Conservation (phyloP, 306 rosid species). For the Glycine soja region DNA sequence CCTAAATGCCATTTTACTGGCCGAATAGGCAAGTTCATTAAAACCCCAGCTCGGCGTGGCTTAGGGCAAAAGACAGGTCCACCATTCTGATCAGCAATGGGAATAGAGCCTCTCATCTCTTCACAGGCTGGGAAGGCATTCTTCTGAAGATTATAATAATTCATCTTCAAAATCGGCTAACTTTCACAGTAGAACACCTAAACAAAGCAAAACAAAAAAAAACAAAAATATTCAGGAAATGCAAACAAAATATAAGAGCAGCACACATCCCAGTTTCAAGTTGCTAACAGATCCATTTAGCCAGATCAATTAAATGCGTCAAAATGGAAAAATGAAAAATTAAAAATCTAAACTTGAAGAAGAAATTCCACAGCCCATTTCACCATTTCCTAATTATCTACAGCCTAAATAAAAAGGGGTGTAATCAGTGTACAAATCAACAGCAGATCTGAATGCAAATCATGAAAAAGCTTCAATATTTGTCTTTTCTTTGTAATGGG, state of each 20-base stretch:
- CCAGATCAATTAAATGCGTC: slow-evolving; percentile 2
- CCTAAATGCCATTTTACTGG: slow-evolving; percentile 66
- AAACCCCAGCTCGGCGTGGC: slow-evolving; percentile 74
- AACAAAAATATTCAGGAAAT: background rate
- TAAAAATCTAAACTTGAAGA: background rate
- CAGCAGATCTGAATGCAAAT: slow-evolving; percentile 56
- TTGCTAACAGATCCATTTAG: slow-evolving; percentile 31
- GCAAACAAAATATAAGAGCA: background rate
- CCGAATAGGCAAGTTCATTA: slow-evolving; percentile 50
- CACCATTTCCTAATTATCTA: slow-evolving; percentile 5
- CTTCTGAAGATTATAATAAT: slow-evolving; percentile 68
- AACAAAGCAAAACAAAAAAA: background rate
- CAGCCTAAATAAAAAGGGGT: background rate
- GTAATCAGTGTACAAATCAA: slow-evolving; percentile 19
- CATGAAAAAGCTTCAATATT: background rate
- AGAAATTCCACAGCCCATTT: background rate
- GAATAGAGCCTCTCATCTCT: slow-evolving; percentile 57
- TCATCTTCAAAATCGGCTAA: slow-evolving; percentile 58
- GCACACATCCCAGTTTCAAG: background rate
- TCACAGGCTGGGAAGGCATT: slow-evolving; percentile 69
- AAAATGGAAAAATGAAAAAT: background rate
- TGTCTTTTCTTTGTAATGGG: background rate
- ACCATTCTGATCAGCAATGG: slow-evolving; percentile 55
- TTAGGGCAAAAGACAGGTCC: slow-evolving; percentile 74
- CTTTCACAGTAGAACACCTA: slow-evolving; percentile 69